Percentiles rank a stretch among this genome's conserved stretches.
phyloP scores from a whole-genome alignment of 2,329 filamentous ascomycete species.

The Exophiala bonariae region DNA sequence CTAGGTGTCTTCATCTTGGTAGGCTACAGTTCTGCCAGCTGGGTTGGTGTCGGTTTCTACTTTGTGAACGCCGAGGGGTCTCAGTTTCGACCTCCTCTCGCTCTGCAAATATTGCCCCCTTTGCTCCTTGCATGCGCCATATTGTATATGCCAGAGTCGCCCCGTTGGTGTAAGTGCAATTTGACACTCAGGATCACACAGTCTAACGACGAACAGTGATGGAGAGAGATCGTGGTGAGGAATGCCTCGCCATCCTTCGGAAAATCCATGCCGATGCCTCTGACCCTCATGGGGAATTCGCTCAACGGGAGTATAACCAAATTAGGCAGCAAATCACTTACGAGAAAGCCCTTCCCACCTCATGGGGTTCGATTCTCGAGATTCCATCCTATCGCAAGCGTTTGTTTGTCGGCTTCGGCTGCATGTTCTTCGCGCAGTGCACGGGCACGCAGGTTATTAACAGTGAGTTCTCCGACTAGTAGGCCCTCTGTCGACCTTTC shows the following conservation, averaged over 20 bases:
- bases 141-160: background rate
- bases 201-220: conserved; percentile 1
- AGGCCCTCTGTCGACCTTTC: background rate
- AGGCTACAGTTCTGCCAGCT: too few species aligned
- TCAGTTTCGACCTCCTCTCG: conserved; percentile 30
- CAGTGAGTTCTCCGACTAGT: conserved; percentile 21
- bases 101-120: conserved; percentile 36
- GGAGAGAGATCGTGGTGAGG: conserved; percentile 14
- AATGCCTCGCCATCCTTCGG: conserved; percentile 23
- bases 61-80: background rate
- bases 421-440: conserved; percentile 33
- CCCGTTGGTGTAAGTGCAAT: background rate
- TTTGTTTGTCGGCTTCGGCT: conserved; percentile 28
- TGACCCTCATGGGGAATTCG: conserved; percentile 27
- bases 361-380: conserved; percentile 31
- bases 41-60: background rate
- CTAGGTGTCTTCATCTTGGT: too few species aligned
- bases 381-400: conserved; percentile 30
- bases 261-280: conserved; percentile 24
- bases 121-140: conserved; percentile 10
- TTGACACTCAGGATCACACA: background rate
- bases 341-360: conserved; percentile 24
- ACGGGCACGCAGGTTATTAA: conserved; percentile 34
- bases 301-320: conserved; percentile 29
- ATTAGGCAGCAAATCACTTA: conserved; percentile 31